Evolutionary conservation across 2,329 filamentous ascomycete genomes (phyloP).

Genomic region (Nemania serpens): DNA sequence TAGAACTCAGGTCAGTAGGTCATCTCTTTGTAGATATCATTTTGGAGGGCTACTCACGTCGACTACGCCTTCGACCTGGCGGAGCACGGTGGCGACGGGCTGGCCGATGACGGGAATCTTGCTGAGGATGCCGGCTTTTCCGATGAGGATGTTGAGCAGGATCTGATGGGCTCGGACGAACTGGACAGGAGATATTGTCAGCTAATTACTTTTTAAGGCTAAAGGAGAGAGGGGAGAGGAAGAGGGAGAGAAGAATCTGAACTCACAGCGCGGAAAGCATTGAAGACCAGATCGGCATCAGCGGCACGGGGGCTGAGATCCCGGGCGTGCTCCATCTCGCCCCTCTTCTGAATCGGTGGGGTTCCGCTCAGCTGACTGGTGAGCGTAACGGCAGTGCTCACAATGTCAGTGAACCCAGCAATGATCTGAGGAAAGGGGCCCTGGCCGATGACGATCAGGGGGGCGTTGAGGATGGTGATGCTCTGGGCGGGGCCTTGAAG

Average conservation of each 20-base stretch:
- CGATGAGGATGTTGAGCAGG: conserved; percentile 25
- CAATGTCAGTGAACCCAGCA: conserved; percentile 20
- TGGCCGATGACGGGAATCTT: conserved; percentile 20
- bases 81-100: conserved; percentile 23
- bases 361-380: not conserved
- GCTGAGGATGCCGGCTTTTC: conserved; percentile 20
- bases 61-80: conserved; percentile 19
- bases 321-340: conserved; percentile 13
- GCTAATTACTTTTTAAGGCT: not conserved
- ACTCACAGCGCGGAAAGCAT: conserved; percentile 23
- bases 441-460: conserved; percentile 17
- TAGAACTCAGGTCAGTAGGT: not conserved
- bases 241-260: not conserved
- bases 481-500: conserved; percentile 25
- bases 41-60: conserved; percentile 15
- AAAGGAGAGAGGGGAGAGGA: no score
- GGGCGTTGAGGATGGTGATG: conserved; percentile 18
- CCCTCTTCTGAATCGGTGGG: not conserved
- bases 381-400: conserved; percentile 16
- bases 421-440: conserved; percentile 20
- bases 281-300: conserved; percentile 20
- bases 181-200: conserved; percentile 1
- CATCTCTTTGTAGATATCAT: not conserved
- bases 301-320: conserved; percentile 16
- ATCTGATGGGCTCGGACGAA: conserved; percentile 25